Percentiles rank a stretch among this genome's conserved stretches.
phyloP scores from a whole-genome alignment of 2,329 filamentous ascomycete species.

The Penicillium brasilianum region DNA sequence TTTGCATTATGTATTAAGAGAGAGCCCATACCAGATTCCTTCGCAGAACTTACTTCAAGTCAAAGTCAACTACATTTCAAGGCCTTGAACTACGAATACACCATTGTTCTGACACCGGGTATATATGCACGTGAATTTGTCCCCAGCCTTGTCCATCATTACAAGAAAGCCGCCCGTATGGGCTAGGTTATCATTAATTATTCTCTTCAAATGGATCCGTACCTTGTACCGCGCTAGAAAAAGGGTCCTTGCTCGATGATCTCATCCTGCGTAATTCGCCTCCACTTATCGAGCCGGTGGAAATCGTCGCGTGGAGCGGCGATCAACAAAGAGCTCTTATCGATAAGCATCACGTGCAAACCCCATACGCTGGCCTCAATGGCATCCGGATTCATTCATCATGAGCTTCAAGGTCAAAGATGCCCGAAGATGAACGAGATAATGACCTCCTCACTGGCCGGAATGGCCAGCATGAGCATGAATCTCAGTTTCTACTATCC shows the following conservation, averaged over 20 bases:
- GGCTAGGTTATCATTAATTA: not conserved
- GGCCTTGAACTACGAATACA: not conserved
- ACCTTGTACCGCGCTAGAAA: not conserved
- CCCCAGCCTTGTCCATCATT: not conserved
- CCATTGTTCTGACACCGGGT: not conserved
- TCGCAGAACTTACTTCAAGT: not conserved
- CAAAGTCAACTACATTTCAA: not conserved
- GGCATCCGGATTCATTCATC: constrained; percentile 20
- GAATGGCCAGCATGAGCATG: constrained; percentile 36
- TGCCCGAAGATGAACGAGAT: constrained; percentile 48
- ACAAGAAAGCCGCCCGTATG: not conserved
- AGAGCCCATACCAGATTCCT: not conserved
- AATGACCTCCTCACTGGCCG: constrained; percentile 40
- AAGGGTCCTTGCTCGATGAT: not conserved
- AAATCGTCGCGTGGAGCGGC: constrained; percentile 6
- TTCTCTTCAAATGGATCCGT: not conserved
- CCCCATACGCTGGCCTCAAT: constrained; percentile 31
- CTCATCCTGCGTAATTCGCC: constrained; percentile 4
- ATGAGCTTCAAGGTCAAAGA: constrained; percentile 42
- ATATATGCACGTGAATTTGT: not conserved
- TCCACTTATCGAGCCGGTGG: not conserved
- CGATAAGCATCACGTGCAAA: constrained; percentile 32
- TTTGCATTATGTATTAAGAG: too few relatives aligned
- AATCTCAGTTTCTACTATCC: constrained; percentile 42
- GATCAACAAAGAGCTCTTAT: constrained; percentile 23